A percentile compares a stretch with the other conserved stretches of the same genome.
Evolutionary conservation across 495 filamentous ascomycete species (phyloP).

Genomic region (Xylaria grammica): DNA sequence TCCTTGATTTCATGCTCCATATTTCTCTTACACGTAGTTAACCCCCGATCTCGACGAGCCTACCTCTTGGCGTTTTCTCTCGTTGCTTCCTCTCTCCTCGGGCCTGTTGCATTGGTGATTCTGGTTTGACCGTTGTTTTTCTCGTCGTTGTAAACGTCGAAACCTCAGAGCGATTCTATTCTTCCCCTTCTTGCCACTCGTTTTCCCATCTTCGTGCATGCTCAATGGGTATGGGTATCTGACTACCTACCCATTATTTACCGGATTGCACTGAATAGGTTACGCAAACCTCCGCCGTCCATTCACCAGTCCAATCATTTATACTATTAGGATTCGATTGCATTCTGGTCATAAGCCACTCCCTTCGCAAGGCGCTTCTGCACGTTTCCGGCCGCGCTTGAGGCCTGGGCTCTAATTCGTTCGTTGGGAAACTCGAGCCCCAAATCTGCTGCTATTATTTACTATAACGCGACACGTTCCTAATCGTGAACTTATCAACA

Average conservation of each 20-base stretch:
- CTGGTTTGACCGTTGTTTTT: background rate
- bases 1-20: slow-evolving; percentile 8
- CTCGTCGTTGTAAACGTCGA: background rate
- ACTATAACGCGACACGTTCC: background rate
- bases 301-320: background rate
- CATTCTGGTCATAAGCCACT: background rate
- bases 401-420: background rate
- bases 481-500: background rate
- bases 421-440: background rate
- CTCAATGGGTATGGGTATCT: slow-evolving; percentile 12
- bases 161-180: background rate
- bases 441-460: slow-evolving; percentile 17
- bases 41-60: background rate
- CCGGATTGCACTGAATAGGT: background rate
- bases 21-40: slow-evolving; percentile 13
- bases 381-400: slow-evolving; percentile 6
- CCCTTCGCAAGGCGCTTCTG: background rate
- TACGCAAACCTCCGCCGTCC: too few relatives aligned
- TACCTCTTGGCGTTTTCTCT: slow-evolving; percentile 1
- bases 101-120: background rate
- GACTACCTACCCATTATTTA: background rate
- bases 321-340: background rate
- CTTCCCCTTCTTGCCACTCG: slow-evolving; percentile 11
- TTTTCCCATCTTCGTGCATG: slow-evolving; percentile 7
- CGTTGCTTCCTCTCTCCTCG: background rate